Base-by-base conservation (phyloP, 78 protist genomes). In the Dictyostelium purpureum region DNA sequence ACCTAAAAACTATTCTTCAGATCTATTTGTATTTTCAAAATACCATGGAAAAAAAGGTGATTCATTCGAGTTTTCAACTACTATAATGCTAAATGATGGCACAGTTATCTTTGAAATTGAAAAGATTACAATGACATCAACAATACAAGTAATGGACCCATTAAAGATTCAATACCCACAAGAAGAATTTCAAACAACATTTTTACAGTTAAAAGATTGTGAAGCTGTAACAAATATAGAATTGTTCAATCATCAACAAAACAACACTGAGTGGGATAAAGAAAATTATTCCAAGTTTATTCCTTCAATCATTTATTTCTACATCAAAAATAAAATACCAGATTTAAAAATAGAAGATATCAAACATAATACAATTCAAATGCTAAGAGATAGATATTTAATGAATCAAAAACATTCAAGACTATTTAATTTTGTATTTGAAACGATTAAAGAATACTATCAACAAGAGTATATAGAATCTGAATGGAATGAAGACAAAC, bases 11-110 rank as follows among this genome's bases (percentile, higher is more conserved):
- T 49, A 40, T 24, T 19, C 56, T 61, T 16, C n/a, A n/a, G n/a
- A 33, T 11, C 10, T 57, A 11, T 57, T 18, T 33, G 38, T 26
- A 14, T 33, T 16, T 31, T 2, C 71, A 11, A 63, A 28, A 63
- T 14, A 33, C 26, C 11, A 28, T 12, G 54, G 35, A 43, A 47
- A 40, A 45, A 38, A 6, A 18, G 26, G 18, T n/a, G n/a, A n/a
- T 18, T 57, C 6, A 14, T 18, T 57, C 35, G 6, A 57, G 33
- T 19, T 57, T 57, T 57, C 6, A 6, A 21, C 65, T 57, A 57
- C 6, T 18, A n/a, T 77, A 52, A 47, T 43, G 69, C 38, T 61
- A 2, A 57, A 77, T 33, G 87, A 77, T 59, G 87, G 87, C 18
- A 61, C 87, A 33, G 12, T 57, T 7, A 18, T n/a, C n/a, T n/a